Evolutionary conservation across 2,329 filamentous ascomycete species (phyloP), one percentile per base, ranked within the genome.

Genomic region (Neurospora crassa): DNA sequence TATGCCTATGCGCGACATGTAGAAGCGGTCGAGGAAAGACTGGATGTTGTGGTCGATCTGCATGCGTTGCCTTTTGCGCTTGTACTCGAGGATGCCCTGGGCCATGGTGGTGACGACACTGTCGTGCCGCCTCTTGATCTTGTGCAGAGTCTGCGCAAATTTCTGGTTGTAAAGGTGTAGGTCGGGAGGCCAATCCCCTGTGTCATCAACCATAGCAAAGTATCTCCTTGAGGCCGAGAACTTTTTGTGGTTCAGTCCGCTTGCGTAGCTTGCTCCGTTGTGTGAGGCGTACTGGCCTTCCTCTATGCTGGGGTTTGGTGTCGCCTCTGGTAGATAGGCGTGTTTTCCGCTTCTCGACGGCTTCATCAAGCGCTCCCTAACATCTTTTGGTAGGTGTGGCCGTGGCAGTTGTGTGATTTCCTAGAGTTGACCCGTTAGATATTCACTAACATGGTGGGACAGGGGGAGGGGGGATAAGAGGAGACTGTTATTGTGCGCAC

Each of bases 1-100:
- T 76, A 99, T 99, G 75, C 96, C 96, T 78, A 99, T 99, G 74
- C 96, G 93, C 67, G 94, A 97, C 96, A 99, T 99, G 86, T 99
- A 99, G 83, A 99, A 99, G 72, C 96, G 92, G 83, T 99, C 96
- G 75, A 99, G 89, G 85, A 99, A 99, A 70, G 93, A 91, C 81
- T 99, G 96, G 72, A 99, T 97, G 77, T 94, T 96, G 80, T 94
- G 91, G 82, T 98, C 96, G 78, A 99, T 99, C 80, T 98, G 96
- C 91, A 98, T 96, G 70, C 96, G 90, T 86, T 99, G 96, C 73
- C 94, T 89, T 80, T 92, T 95, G 71, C 95, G 92, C 84, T 99
- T 99, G 86, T 97, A 99, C 83, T 99, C 96, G 72, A 98, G 87
- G 76, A 99, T 97, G 72, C 96, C 96, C 82, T 99, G 95, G 6